phyloP scores from a whole-genome alignment of 2,329 filamentous ascomycete genomes.

The Grosmannia serpens region DNA sequence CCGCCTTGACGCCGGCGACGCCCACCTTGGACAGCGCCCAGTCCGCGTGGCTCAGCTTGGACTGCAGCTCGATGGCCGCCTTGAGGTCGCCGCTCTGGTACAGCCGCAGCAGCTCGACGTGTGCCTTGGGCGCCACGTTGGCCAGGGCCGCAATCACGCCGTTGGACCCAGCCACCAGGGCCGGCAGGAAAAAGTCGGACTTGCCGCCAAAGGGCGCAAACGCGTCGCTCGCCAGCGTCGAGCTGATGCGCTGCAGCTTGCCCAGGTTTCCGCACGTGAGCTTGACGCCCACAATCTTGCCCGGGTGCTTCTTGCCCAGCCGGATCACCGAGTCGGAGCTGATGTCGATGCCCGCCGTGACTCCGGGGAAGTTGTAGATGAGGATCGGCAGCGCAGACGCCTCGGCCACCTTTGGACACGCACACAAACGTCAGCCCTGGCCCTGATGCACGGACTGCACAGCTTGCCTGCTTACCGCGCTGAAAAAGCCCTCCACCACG shows the following conservation, averaged over 20 bases:
- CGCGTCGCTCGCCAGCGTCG: background rate
- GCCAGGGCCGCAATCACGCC: slow-evolving; percentile 29
- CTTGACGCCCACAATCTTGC: slow-evolving; percentile 41
- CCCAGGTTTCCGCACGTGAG: slow-evolving; percentile 46
- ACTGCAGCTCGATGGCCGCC: slow-evolving; percentile 1
- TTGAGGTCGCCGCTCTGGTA: background rate
- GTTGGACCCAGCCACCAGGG: slow-evolving; percentile 26
- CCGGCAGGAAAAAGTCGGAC: slow-evolving; percentile 30
- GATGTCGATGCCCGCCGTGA: slow-evolving; percentile 39
- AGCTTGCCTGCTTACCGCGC: slow-evolving; percentile 17
- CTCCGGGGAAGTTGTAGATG: slow-evolving; percentile 45
- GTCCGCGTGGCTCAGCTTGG: slow-evolving; percentile 3
- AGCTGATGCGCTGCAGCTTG: slow-evolving; percentile 36
- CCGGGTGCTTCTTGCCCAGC: slow-evolving; percentile 31
- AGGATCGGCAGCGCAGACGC: slow-evolving; percentile 37
- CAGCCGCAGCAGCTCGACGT: background rate
- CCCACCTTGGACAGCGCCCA: slow-evolving; percentile 2
- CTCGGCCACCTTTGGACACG: slow-evolving; percentile 38
- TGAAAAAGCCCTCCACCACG: slow-evolving; percentile 35
- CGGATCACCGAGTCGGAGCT: slow-evolving; percentile 37
- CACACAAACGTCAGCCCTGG: background rate
- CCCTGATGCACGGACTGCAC: slow-evolving; percentile 19
- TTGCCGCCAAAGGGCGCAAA: slow-evolving; percentile 27
- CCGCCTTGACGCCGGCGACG: slow-evolving; percentile 5
- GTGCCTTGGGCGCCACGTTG: slow-evolving; percentile 18